Evolutionary conservation across 805 yeast species (phyloP).

Genomic region (Lachancea meyersii): DNA sequence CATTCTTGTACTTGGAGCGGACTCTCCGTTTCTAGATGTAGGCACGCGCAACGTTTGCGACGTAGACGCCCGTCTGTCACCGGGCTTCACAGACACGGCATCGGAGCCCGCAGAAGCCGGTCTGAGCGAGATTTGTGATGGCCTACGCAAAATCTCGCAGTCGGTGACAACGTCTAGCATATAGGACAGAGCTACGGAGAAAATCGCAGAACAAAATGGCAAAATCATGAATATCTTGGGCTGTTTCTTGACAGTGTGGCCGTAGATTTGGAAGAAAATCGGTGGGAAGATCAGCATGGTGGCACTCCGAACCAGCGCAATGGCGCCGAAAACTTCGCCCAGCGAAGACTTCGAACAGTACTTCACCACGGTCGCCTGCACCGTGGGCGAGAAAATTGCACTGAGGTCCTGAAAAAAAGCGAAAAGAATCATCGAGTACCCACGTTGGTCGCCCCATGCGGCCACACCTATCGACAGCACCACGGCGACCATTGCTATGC

Average conservation of each 20-base stretch:
- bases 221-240: slow-evolving; percentile 37
- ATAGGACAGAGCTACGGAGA: slow-evolving; percentile 15
- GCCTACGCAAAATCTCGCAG: slow-evolving; percentile 15
- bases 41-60: slow-evolving; percentile 2
- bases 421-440: slow-evolving; percentile 25
- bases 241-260: slow-evolving; percentile 34
- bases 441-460: slow-evolving; percentile 20
- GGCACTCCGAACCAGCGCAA: slow-evolving; percentile 52
- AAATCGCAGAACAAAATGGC: slow-evolving; percentile 17
- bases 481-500: slow-evolving; percentile 34
- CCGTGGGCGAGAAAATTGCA: slow-evolving; percentile 48
- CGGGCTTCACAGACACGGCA: background rate
- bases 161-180: slow-evolving; percentile 19
- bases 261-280: slow-evolving; percentile 42
- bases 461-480: slow-evolving; percentile 34
- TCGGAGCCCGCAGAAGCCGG: background rate
- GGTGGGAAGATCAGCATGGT: slow-evolving; percentile 46
- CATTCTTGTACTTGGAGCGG: background rate
- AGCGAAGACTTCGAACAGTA: slow-evolving; percentile 51
- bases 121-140: slow-evolving; percentile 12
- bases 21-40: background rate
- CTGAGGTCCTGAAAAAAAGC: slow-evolving; percentile 42
- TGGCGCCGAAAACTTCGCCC: slow-evolving; percentile 71
- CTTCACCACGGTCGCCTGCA: slow-evolving; percentile 55
- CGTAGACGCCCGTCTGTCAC: slow-evolving; percentile 8